Conservation (phyloP, 2,329 filamentous ascomycete species). For the Canariomyces notabilis region DNA sequence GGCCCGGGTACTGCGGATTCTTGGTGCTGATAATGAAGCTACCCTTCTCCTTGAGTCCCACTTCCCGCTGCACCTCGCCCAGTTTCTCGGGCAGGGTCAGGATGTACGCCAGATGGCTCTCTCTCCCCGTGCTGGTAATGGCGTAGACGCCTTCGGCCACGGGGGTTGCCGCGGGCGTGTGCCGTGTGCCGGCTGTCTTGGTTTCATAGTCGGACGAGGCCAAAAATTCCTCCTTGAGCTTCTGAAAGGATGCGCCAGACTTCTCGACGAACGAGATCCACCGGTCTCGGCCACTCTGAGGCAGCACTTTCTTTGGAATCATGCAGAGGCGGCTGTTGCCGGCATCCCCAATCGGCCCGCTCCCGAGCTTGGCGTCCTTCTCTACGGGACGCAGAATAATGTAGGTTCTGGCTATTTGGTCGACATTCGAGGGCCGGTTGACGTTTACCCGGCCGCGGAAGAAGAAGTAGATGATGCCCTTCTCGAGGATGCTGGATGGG, state of each 20-base stretch:
- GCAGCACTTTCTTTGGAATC: conserved; percentile 80
- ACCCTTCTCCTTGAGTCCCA: conserved; percentile 66
- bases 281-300: conserved; percentile 60
- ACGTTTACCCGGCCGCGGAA: conserved; percentile 71
- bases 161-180: conserved; percentile 64
- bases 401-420: conserved; percentile 72
- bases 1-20: conserved; percentile 68
- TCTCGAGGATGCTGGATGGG: conserved; percentile 65
- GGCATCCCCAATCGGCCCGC: conserved; percentile 42
- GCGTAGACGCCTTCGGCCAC: conserved; percentile 85
- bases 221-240: conserved; percentile 70
- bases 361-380: conserved; percentile 60
- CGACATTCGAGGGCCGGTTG: conserved; percentile 61
- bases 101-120: conserved; percentile 75
- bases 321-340: conserved; percentile 67
- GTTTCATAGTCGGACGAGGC: conserved; percentile 65
- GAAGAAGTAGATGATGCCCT: conserved; percentile 90
- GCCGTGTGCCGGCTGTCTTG: conserved; percentile 65
- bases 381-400: conserved; percentile 72
- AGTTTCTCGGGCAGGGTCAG: conserved; percentile 67
- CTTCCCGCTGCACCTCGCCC: conserved; percentile 66
- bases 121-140: conserved; percentile 64
- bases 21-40: conserved; percentile 76
- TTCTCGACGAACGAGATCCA: conserved; percentile 86
- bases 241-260: conserved; percentile 56